Evolutionary conservation across 2,329 filamentous ascomycete genomes (phyloP).

Genomic region (Esteya vermicola): DNA sequence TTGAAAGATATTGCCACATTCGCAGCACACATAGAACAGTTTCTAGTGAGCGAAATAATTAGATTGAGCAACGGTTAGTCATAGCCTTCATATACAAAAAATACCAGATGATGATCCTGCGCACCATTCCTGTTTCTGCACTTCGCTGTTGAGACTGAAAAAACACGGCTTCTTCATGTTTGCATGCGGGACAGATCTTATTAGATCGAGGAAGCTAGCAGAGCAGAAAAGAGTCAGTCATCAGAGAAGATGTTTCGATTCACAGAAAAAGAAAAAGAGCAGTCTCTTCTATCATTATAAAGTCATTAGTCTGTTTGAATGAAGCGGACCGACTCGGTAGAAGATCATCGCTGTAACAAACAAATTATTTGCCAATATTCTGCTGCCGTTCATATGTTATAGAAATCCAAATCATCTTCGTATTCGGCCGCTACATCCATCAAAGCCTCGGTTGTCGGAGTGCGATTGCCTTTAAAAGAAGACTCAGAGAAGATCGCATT

Average conservation of each 20-base stretch:
- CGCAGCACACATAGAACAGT: conserved; percentile 88
- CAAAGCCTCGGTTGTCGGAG: too few species aligned
- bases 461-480: too few species aligned
- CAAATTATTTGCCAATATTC: not conserved
- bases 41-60: conserved; percentile 38
- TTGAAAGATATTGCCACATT: conserved; percentile 78
- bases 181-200: conserved; percentile 72
- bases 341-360: too few species aligned
- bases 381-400: not conserved
- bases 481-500: not conserved
- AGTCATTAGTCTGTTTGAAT: too few species aligned
- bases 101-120: conserved; percentile 15
- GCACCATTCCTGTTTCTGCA: conserved; percentile 95
- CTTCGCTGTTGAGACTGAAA: conserved; percentile 98
- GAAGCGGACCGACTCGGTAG: too few species aligned
- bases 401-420: conserved; percentile 1
- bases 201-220: conserved; percentile 79
- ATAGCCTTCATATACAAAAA: too few species aligned
- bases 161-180: conserved; percentile 84
- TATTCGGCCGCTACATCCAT: too few species aligned
- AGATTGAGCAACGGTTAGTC: conserved; percentile 1
- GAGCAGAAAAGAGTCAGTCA: conserved; percentile 23
- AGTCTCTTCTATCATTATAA: too few species aligned
- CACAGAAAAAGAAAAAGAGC: too few species aligned
- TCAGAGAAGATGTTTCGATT: conserved; percentile 16